Base-by-base conservation (phyloP, 345 rosid genomes). In the Diplotaxis tenuifolia region DNA sequence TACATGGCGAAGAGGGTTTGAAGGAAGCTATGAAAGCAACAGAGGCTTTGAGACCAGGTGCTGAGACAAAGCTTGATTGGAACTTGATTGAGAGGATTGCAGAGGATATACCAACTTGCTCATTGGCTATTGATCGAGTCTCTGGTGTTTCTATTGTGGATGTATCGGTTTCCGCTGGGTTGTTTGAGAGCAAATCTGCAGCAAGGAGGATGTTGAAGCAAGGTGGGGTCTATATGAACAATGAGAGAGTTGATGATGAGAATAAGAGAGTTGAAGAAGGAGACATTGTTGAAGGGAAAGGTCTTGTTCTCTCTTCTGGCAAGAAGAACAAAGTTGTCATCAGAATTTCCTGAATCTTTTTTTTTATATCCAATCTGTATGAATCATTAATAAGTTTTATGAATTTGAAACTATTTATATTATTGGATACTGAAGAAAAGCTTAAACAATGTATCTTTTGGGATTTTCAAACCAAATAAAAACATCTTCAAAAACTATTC, bases 151-250 rank as follows among this genome's bases (percentile, higher is more conserved):
- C 85, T 0, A 73, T 89, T 9, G 74, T 89, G 78, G 97, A 95
- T 82, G 82, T 95, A 64, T 78, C 89, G 0, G 92, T 95, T 62
- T 85, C 87, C 20, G 75, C 93, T 9, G 96, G 97, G n/a, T 81
- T 95, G 87, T 76, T 95, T 29, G 96, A 87, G 77, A 88, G 93
- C 75, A 95, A 89, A 77, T 84, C 93, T 4, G 93, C 96, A 58
- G 96, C 91, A 0, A 83, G 96, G 20, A 87, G 97, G 9, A 61
- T 91, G 79, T 66, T 92, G 83, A 95, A 85, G 84, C 99, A 95
- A 85, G 97, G 99, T 6, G 97, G 99, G 3, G 55, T 95, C n/a
- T 91, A 95, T 80, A 83, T 95, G 88, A 91, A 95, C 82, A 95
- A 95, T 78, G 68, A 76, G 73, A 91, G 96, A 83, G 92, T 89